Percentiles rank a stretch among this genome's conserved stretches.
These are phyloP conservation scores for Aurantiochytrium sp. DNA, from an alignment of 108 stramenopile species.

Conservation along the genomic window DNA sequence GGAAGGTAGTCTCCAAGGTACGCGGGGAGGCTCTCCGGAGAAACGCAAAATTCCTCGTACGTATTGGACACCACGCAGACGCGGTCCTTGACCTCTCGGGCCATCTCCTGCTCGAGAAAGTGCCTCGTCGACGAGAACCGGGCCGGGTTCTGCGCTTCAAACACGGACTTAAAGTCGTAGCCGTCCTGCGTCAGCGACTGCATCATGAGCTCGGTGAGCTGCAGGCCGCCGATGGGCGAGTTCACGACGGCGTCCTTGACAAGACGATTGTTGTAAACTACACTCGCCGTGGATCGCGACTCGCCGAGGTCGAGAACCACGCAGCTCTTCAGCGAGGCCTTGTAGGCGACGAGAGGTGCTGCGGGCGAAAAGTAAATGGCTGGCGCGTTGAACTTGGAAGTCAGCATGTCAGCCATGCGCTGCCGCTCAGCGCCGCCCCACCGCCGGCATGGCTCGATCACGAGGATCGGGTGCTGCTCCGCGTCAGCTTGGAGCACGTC, in stretches of 20 bases:
- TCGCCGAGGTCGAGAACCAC: not conserved
- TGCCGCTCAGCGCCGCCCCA: constrained; percentile 5
- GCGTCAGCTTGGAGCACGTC: not conserved
- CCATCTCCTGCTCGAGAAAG: constrained; percentile 22
- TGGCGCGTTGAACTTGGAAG: not conserved
- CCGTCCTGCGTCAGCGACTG: constrained; percentile 15
- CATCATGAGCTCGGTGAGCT: constrained; percentile 27
- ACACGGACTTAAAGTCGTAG: not conserved
- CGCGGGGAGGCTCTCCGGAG: not conserved
- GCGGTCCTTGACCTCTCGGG: not conserved
- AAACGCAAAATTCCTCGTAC: not conserved
- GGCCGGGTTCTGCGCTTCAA: constrained; percentile 22
- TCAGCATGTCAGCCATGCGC: not conserved
- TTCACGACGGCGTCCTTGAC: not conserved
- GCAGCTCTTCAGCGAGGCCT: not conserved
- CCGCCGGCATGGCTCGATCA: not conserved
- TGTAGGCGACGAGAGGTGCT: constrained; percentile 1
- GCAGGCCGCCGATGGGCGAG: constrained; percentile 21
- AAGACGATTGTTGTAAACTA: not conserved
- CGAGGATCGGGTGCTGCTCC: not conserved
- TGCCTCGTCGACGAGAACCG: not conserved
- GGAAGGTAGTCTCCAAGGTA: not conserved
- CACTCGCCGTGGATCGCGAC: not conserved
- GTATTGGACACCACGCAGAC: not conserved
- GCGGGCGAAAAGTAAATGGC: constrained; percentile 29